Percentiles rank a stretch among this genome's conserved stretches.
These are phyloP conservation scores for Tolypocladium sp. DNA, from an alignment of 2,329 filamentous ascomycete species.

Conservation along the genomic window DNA sequence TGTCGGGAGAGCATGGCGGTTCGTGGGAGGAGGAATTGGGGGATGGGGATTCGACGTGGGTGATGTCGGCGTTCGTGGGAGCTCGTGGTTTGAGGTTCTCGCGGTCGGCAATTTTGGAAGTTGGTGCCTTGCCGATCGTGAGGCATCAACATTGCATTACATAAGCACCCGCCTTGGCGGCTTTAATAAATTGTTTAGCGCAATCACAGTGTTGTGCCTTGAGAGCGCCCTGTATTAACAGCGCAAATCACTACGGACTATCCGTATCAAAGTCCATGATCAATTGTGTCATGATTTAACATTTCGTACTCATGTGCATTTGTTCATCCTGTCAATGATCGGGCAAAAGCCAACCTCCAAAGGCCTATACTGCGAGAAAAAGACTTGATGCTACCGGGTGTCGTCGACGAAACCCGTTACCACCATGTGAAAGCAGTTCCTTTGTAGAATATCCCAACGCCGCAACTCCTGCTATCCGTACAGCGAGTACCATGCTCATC, in stretches of 20 bases:
- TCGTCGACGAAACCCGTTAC: not conserved
- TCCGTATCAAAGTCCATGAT: not conserved
- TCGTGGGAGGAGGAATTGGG: constrained; percentile 8
- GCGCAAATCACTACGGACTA: not conserved
- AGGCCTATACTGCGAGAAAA: not conserved
- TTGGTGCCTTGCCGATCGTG: constrained; percentile 26
- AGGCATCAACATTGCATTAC: constrained; percentile 25
- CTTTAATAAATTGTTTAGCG: too few species aligned
- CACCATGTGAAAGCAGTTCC: not conserved
- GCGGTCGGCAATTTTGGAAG: constrained; percentile 32
- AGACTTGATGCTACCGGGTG: not conserved
- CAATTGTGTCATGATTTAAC: not conserved
- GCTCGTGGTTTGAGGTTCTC: constrained; percentile 25
- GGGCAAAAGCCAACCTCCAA: not conserved
- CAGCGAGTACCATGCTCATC: not conserved
- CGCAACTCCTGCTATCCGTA: constrained; percentile 8
- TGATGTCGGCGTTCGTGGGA: constrained; percentile 16
- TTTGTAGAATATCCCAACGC: constrained; percentile 11
- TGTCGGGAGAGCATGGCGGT: constrained; percentile 51
- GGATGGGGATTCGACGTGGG: constrained; percentile 15
- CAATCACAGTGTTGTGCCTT: not conserved
- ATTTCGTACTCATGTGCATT: not conserved
- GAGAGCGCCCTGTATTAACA: not conserved
- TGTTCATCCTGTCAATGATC: not conserved
- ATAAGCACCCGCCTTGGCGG: not conserved